Percentiles rank a stretch among this genome's conserved stretches.
phyloP scores from a whole-genome alignment of 305 asterid genomes.

The Fraxinus dipetala region DNA sequence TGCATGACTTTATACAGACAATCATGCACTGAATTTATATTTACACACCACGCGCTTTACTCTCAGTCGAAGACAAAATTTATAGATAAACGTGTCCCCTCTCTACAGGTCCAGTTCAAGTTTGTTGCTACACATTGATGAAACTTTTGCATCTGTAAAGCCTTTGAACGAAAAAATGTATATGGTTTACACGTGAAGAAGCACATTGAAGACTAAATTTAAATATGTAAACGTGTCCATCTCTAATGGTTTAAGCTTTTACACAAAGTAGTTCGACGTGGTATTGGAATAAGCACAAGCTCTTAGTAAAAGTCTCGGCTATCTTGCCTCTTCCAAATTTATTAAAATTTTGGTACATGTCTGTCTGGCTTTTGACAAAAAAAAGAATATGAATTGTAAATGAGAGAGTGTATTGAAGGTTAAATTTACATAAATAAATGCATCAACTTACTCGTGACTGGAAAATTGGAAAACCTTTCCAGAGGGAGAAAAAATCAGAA shows the following conservation, averaged over 20 bases:
- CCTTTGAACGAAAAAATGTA: not conserved
- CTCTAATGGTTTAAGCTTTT: not conserved
- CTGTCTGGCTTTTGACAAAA: too few relatives aligned
- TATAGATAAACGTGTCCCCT: not conserved
- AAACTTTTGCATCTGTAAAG: not conserved
- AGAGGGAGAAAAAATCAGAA: conserved; percentile 50
- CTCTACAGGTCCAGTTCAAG: not conserved
- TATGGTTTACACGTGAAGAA: not conserved
- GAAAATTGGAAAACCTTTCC: conserved; percentile 48
- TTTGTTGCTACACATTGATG: not conserved
- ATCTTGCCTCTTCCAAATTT: not conserved
- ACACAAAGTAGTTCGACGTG: not conserved
- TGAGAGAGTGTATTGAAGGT: not conserved
- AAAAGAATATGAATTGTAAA: not conserved
- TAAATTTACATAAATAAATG: not conserved
- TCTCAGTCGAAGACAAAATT: not conserved
- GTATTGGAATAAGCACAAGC: not conserved
- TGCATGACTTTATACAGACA: not conserved
- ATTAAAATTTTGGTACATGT: not conserved
- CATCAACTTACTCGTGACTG: conserved; percentile 42
- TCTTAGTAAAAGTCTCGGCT: not conserved
- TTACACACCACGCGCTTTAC: not conserved
- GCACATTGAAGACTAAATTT: too few relatives aligned
- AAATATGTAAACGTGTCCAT: too few relatives aligned
- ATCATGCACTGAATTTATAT: not conserved